phyloP scores from a whole-genome alignment of 1,284 basidiomycete genomes.

The Inonotus hispidus region DNA sequence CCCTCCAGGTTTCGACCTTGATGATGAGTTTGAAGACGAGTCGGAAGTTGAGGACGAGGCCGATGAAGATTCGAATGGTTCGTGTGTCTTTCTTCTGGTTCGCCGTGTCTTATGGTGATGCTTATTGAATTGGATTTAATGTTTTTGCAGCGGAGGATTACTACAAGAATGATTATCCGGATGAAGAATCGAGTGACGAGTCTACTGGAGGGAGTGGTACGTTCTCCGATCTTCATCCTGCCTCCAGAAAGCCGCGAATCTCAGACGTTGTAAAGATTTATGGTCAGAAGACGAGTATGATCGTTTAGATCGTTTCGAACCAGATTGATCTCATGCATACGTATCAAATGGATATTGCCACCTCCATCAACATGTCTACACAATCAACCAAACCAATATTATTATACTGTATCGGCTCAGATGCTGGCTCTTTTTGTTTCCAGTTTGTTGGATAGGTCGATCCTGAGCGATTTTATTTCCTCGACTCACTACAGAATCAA shows the following conservation, averaged over 20 bases:
- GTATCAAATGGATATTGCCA: too few relatives aligned
- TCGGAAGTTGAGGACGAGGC: conserved; percentile 63
- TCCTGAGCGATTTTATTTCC: too few relatives aligned
- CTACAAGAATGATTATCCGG: conserved; percentile 78
- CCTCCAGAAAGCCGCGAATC: neutral
- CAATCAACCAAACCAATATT: too few relatives aligned
- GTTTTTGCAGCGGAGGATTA: conserved; percentile 62
- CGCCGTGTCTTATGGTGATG: neutral
- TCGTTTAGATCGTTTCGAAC: conserved; percentile 7
- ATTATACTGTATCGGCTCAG: too few relatives aligned
- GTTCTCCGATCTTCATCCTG: conserved; percentile 8
- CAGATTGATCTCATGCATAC: neutral
- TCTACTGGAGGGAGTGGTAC: conserved; percentile 38
- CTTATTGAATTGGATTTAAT: neutral
- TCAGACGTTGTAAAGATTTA: conserved; percentile 41
- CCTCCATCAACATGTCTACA: too few relatives aligned
- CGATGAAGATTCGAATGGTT: conserved; percentile 78
- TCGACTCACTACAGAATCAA: too few relatives aligned
- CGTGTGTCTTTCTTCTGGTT: conserved; percentile 19
- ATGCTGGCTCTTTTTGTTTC: too few relatives aligned
- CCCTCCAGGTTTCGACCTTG: conserved; percentile 47
- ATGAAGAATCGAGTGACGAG: conserved; percentile 49
- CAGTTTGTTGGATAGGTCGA: too few relatives aligned
- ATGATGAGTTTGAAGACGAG: conserved; percentile 41
- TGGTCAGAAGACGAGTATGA: conserved; percentile 36